These are phyloP conservation scores for Sungouiozyma ichnusensis DNA, from an alignment of 805 yeast species.

Conservation along the genomic window DNA sequence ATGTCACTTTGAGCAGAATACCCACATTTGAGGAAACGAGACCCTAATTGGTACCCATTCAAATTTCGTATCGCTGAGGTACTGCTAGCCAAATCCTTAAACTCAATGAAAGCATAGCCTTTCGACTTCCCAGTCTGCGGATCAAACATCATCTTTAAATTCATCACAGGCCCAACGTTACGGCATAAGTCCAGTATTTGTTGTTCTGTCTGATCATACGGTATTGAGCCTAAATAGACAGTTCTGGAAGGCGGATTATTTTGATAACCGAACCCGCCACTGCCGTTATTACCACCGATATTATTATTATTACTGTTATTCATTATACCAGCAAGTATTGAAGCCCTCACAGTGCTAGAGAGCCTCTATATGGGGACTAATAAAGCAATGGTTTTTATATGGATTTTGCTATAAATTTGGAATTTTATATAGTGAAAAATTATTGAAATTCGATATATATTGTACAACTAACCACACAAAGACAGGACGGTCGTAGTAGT, in stretches of 20 bases:
- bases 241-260: conserved; percentile 30
- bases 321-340: neutral
- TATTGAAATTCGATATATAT: neutral
- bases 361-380: no score
- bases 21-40: conserved; percentile 62
- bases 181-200: conserved; percentile 79
- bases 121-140: conserved; percentile 82
- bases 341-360: no score
- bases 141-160: conserved; percentile 70
- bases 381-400: no score
- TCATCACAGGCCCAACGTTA: conserved; percentile 80
- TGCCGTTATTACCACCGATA: conserved; percentile 7
- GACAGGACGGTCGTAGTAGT: neutral
- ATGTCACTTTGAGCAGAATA: conserved; percentile 47
- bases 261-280: conserved; percentile 4
- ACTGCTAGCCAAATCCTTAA: conserved; percentile 75
- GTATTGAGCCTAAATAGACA: conserved; percentile 78
- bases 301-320: neutral
- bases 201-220: conserved; percentile 88
- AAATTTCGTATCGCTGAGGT: conserved; percentile 83
- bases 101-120: conserved; percentile 84
- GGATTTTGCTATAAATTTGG: neutral
- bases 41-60: conserved; percentile 67
- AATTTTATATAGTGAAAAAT: neutral
- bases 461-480: neutral